phyloP scores from a whole-genome alignment of 2,329 filamentous ascomycete genomes.

The Botrytis tulipae region DNA sequence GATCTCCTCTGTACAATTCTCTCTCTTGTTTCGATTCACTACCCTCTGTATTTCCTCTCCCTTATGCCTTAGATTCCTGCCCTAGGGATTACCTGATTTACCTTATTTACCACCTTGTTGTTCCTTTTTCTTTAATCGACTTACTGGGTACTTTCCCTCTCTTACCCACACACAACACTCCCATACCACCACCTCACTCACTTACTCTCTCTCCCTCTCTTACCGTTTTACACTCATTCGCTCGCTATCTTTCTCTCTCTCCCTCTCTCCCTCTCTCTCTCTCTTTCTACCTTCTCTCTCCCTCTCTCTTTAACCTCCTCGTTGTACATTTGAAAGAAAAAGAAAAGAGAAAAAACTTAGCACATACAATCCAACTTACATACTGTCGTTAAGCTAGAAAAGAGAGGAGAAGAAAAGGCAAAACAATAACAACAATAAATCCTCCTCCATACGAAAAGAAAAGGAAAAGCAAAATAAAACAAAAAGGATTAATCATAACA shows the following conservation, averaged over 20 bases:
- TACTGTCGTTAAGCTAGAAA: constrained; percentile 15
- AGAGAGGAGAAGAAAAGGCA: not conserved
- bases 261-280: not conserved
- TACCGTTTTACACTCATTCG: not conserved
- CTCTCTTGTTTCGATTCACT: not conserved
- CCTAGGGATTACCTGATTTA: not conserved
- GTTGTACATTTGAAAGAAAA: not conserved
- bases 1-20: not conserved
- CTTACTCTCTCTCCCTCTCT: not conserved
- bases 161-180: not conserved
- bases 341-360: not conserved
- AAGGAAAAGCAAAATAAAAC: not conserved
- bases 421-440: not conserved
- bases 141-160: not conserved
- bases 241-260: not conserved
- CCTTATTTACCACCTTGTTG: not conserved
- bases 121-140: not conserved
- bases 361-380: constrained; percentile 19
- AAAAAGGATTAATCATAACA: not conserved
- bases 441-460: not conserved
- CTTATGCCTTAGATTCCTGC: not conserved
- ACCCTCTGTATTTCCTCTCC: not conserved
- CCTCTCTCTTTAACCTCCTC: not conserved
- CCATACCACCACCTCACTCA: not conserved
- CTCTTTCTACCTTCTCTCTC: not conserved